Base-by-base conservation (phyloP, 331 rosid species). In the Acacia pycnantha region DNA sequence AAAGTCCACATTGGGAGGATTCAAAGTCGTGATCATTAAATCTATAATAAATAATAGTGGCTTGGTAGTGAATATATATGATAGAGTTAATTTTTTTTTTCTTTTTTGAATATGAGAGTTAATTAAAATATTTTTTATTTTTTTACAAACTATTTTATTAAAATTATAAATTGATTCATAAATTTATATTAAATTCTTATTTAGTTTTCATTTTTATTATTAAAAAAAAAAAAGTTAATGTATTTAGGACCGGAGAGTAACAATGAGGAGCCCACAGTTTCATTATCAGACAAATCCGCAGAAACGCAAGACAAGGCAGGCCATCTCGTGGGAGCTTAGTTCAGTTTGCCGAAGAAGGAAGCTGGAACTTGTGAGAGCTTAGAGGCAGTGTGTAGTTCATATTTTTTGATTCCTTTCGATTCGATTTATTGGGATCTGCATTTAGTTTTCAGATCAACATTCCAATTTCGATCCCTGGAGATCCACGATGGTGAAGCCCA, bases 401-500 rank as follows among this genome's bases (percentile, higher is more conserved):
- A 16, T 29, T 7, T 62, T 14, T 62, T 62, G 3, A 62, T 62
- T 62, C 37, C 68, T 4, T 62, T 27, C 19, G 0, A 11, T 27
- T 26, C 19, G n/a, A 64, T 48, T 26, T 51, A 15, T 35, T 54
- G 68, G 29, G 79, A 74, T 74, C 79, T 73, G 35, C 64, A 10
- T 54, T 70, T 10, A 59, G 21, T 37, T 79, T 33, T 46, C 68
- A 40, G 68, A 11, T 84, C 76, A 13, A 70, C 16, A 13, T 76
- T 33, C 15, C 35, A 33, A 44, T 24, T 37, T 58, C 56, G 65
- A 44, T 72, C 71, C 5, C 37, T 13, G 64, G 69, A 61, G 44
- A 56, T 73, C 19, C 69, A 21, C 56, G 53, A 91, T 91, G 97
- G 92, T 87, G 74, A 91, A 84, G 83, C 89, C 87, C 18, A 62